A percentile compares a stretch with the other conserved stretches of the same genome.
These are phyloP conservation scores for Fusarium sp. DNA, from an alignment of 2,329 filamentous ascomycete species.

Conservation along the genomic window DNA sequence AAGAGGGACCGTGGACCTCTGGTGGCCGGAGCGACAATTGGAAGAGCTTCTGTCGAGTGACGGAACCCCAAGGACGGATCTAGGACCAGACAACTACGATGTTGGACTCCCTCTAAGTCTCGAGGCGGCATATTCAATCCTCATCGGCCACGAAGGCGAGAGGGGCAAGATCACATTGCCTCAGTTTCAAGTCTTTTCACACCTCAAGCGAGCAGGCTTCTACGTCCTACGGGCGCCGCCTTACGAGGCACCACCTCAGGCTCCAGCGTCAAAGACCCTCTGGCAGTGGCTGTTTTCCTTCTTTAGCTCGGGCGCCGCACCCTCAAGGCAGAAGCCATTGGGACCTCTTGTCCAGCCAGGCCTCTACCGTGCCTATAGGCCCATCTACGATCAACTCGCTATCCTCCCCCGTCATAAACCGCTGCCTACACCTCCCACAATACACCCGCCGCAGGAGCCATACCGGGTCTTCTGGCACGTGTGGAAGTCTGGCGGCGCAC, in stretches of 20 bases:
- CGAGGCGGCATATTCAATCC: slow-evolving; percentile 88
- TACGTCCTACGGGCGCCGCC: slow-evolving; percentile 77
- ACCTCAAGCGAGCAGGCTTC: slow-evolving; percentile 86
- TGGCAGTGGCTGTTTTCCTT: slow-evolving; percentile 68
- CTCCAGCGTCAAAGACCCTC: slow-evolving; percentile 47
- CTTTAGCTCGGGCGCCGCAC: slow-evolving; percentile 46
- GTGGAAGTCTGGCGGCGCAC: slow-evolving; percentile 73
- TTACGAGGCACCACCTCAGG: slow-evolving; percentile 31
- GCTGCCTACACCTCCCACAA: slow-evolving; percentile 44
- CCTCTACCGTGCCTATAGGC: slow-evolving; percentile 73
- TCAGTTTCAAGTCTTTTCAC: slow-evolving; percentile 88
- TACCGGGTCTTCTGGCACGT: slow-evolving; percentile 84
- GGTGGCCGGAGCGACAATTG: slow-evolving; percentile 76
- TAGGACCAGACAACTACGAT: slow-evolving; percentile 60
- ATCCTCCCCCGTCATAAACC: slow-evolving; percentile 79
- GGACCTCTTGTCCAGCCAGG: slow-evolving; percentile 73
- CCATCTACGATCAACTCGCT: slow-evolving; percentile 82
- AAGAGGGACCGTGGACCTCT: slow-evolving; percentile 85
- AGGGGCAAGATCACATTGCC: slow-evolving; percentile 75
- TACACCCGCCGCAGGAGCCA: slow-evolving; percentile 56
- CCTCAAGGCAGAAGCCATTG: slow-evolving; percentile 48
- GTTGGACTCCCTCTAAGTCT: slow-evolving; percentile 86
- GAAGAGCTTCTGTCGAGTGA: slow-evolving; percentile 60
- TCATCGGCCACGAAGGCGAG: slow-evolving; percentile 78
- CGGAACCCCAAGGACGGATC: slow-evolving; percentile 32